Base-by-base conservation (phyloP, 257 asterid species). In the Henckelia pumila region DNA sequence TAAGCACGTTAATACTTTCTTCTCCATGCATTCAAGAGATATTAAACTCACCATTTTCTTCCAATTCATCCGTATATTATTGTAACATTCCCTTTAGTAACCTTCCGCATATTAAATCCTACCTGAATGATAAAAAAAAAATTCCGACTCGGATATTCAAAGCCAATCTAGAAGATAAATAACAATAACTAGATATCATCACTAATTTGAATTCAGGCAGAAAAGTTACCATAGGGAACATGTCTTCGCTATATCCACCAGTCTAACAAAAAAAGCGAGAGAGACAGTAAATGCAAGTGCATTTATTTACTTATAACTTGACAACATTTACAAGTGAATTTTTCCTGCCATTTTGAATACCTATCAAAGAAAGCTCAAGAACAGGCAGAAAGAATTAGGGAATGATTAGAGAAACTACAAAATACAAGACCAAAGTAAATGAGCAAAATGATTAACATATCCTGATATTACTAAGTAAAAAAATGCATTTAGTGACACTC, bases 331-430 rank as follows among this genome's bases (percentile, higher is more conserved):
- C 98, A 69, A 92, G 98, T 23, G 98, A 92, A 59, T 97, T 89
- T 84, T 92, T 92, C 72, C 98, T 97, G n/a, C 97, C 98, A 79
- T 92, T 92, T 73, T 92, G 98, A 65, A 92, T 89, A 72, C 98
- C 98, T 80, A 92, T 92, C 66, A 92, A 80, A 74, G 98, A 92
- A 65, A 92, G 92, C 86, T 92, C 98, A 92, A 89, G 72, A 92
- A 92, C 63, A 89, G 91, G 87, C 97, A 89, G 93, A 63, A 77
- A 32, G 56, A 49, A 67, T 61, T 66, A 66, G 63, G 70, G 6
- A 53, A 57, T 56, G 9, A 33, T 29, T 40, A 49, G 66, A 33
- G 14, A 9, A 33, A 33, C 1, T 33, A 35, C 23, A 56, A 73
- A 47, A 16, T 24, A 68, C 47, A 8, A 14, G 20, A 19, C 4